Base-by-base conservation (phyloP, 2,329 filamentous ascomycete genomes). In the Neurospora crassa region DNA sequence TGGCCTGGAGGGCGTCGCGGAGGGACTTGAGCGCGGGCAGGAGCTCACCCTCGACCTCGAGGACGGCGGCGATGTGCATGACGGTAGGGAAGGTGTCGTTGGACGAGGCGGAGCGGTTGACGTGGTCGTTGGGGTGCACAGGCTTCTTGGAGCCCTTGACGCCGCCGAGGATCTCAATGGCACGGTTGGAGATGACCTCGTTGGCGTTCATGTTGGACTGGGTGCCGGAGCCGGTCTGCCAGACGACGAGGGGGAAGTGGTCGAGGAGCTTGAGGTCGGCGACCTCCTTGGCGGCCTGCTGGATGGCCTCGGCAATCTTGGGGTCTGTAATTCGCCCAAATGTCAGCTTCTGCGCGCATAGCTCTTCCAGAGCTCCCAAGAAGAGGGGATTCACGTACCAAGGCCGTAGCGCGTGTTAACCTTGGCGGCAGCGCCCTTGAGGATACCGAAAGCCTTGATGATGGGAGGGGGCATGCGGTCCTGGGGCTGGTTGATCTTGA, bases 121-220 rank as follows among this genome's bases (percentile, higher is more conserved):
- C 96, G 82, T 99, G 96, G 86, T 99, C 96, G 84, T 98, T 99
- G 79, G 96, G 96, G 85, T 99, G 96, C 75, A 99, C 96, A 40
- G 96, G 96, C 87, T 96, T 97, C 91, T 98, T 98, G 88, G 86
- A 91, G 77, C 96, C 96, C 92, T 94, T 97, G 76, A 87, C 88
- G 78, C 96, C 96, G 77, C 96, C 96, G 70, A 98, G 88, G 75
- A 98, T 97, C 86, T 98, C 95, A 82, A 98, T 98, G 75, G 96
- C 96, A 76, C 96, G 93, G 89, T 98, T 99, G 75, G 95, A 97
- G 83, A 99, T 98, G 83, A 99, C 96, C 83, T 99, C 96, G 86
- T 99, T 99, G 81, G 95, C 94, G 85, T 99, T 99, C 96, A 98
- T 98, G 89, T 97, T 98, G 82, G 94, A 97, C 87, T 98, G 96